These are phyloP conservation scores for Diaporthe longicolla DNA, from an alignment of 2,329 filamentous ascomycete species.

Conservation along the genomic window DNA sequence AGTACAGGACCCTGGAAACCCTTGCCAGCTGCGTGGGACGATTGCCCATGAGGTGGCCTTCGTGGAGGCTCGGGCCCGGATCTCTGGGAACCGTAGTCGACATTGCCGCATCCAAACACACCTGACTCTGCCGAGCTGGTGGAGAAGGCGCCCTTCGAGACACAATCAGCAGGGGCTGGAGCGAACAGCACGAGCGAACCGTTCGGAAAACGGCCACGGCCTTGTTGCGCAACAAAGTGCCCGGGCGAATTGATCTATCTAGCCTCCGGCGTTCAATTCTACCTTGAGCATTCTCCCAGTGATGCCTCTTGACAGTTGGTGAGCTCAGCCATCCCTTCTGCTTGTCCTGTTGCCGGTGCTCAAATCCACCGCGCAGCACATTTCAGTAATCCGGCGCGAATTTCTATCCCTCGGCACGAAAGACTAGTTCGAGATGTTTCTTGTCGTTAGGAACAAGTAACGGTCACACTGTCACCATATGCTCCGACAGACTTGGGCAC, in stretches of 20 bases:
- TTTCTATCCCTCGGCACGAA: neutral
- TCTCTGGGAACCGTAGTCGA: slow-evolving; percentile 23
- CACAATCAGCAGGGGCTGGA: slow-evolving; percentile 15
- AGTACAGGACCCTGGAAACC: slow-evolving; percentile 31
- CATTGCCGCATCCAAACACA: slow-evolving; percentile 29
- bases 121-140: neutral
- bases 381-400: neutral
- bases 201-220: slow-evolving; percentile 14
- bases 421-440: neutral
- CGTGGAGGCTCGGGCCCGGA: slow-evolving; percentile 9
- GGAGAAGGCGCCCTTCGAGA: slow-evolving; percentile 1
- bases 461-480: neutral
- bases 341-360: neutral
- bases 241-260: neutral
- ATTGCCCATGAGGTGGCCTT: slow-evolving; percentile 24
- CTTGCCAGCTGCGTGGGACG: slow-evolving; percentile 31
- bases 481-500: neutral
- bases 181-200: neutral
- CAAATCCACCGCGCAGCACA: neutral
- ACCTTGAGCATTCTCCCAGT: neutral
- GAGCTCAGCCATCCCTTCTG: neutral
- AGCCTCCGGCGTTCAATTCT: neutral
- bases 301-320: neutral
- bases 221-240: neutral
- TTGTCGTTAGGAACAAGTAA: neutral